Base-by-base conservation (phyloP, 2,329 filamentous ascomycete genomes). In the Fusarium gaditjirri region DNA sequence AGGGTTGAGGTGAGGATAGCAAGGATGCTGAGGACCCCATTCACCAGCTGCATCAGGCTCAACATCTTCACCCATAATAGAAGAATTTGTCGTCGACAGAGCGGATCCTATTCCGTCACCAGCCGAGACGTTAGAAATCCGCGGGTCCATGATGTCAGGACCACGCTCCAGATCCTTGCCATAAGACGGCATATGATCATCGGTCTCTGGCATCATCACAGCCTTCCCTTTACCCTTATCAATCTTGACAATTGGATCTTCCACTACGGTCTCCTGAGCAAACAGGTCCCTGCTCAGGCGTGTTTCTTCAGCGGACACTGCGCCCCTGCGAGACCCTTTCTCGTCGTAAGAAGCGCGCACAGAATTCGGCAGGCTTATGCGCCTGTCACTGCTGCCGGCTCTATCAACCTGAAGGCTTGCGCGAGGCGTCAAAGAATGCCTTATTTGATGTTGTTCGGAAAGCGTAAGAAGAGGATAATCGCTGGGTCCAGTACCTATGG, bases 21-120 rank as follows among this genome's bases (percentile, higher is more conserved):
- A 99, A 8, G 96, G 95, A 80, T 99, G 96, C 43, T 92, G 90
- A 19, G 95, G 94, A 0, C 96, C 95, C 96, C 96, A 99, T 81
- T 94, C 90, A 56, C 94, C 90, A 70, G 93, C 92, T 58, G 91
- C 86, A 33, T 90, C 91, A 27, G 88, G 87, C 54, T 91, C 88
- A 38, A 92, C 87, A 52, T 91, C 88, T 36, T 90, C 88, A 41
- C 88, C 88, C 85, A 90, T 87, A 42, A 90, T 90, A 29, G 88
- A 90, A 16, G 88, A 90, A 76, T 89, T 82, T 54, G 84, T 85
- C 12, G 87, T 89, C 1, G 87, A 89, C 25, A 89, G 80, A 61
- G 85, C 84, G 2, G 87, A 88, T 39, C 86, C 87, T 38, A 89
- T 86, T 68, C 83, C 87, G 27, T 86, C 86, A 3, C 85, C 82